Evolutionary conservation across 345 rosid genomes (phyloP), one percentile per base, ranked within the genome.

Genomic region (Bruguiera parviflora): DNA sequence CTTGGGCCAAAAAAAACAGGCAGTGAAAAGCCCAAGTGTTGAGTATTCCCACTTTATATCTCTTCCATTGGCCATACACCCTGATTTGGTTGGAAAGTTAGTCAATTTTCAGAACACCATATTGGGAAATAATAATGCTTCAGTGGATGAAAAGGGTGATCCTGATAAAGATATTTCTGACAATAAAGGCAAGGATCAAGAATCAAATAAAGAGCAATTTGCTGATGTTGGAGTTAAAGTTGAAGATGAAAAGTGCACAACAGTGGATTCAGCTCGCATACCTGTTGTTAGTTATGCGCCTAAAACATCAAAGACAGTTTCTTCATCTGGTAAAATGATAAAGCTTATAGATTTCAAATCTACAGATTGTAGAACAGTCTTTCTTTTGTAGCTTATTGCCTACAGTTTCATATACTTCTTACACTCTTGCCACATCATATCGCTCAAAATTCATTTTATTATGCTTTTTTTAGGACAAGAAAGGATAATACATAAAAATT

Each of bases 1-100:
- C 60, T 57, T 71, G n/a, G 33, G 29, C 15, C 4, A 27, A 61
- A 58, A 33, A 67, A 68, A 33, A 52, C 87, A 92, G 99, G 96
- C 82, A 43, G 90, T 84, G 68, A 75, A 70, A 61, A 84, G 92
- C 76, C 89, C 80, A 33, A 80, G 61, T 71, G 86, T 95, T 3
- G 85, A 88, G 19, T 95, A 90, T 75, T 92, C 99, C 16, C 97
- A 92, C 81, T 92, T 95, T 55, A 76, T 92, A 70, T 90, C 97
- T 49, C 96, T 95, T 76, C 99, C 98, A 62, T 65, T 92, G 82
- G 99, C 94, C 33, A 74, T 87, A 85, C 82, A 95, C 72, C 87
- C 90, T 10, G 89, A 73, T 78, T 77, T 95, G 83, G 91, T 90
- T 65, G 88, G 76, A 39, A 95, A 87, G 84, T 96, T 92, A 49